Evolutionary conservation across 163 green algal genomes (phyloP).

Genomic region (Scenedesmus sp.): DNA sequence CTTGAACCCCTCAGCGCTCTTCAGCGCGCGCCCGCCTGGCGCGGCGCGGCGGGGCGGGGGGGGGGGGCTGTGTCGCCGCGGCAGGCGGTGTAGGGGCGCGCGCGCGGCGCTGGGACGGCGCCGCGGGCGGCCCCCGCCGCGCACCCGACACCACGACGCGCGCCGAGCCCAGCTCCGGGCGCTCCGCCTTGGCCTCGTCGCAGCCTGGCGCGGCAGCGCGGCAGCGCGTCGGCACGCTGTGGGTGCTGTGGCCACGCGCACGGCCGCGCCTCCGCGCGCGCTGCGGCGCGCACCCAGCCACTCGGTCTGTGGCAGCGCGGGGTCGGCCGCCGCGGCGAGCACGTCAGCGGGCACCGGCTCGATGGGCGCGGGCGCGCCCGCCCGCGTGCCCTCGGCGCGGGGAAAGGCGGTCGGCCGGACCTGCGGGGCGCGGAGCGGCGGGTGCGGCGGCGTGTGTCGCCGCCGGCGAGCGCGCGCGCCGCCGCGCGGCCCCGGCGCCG

Average conservation of each 20-base stretch:
- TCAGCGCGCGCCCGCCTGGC: conserved; percentile 82
- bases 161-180: conserved; percentile 60
- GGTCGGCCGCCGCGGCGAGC: conserved; percentile 45
- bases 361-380: conserved; percentile 34
- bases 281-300: conserved; percentile 27
- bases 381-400: background rate
- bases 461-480: too few species aligned
- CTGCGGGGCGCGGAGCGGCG: conserved; percentile 44
- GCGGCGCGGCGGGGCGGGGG: too few species aligned
- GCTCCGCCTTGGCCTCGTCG: conserved; percentile 45
- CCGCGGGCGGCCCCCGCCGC: background rate
- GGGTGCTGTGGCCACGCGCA: background rate
- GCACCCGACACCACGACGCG: conserved; percentile 61
- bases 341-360: conserved; percentile 56
- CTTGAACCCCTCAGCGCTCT: conserved; percentile 81
- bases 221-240: too few species aligned
- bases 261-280: background rate
- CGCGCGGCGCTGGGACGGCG: too few species aligned
- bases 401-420: conserved; percentile 69
- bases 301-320: background rate
- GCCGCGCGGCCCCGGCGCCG: too few species aligned
- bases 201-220: background rate
- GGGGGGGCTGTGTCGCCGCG: too few species aligned
- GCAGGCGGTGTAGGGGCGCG: too few species aligned
- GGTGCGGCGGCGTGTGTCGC: too few species aligned